Evolutionary conservation across 768 basidiomycete species (phyloP).

Genomic region (Phanerochaete carnosa): DNA sequence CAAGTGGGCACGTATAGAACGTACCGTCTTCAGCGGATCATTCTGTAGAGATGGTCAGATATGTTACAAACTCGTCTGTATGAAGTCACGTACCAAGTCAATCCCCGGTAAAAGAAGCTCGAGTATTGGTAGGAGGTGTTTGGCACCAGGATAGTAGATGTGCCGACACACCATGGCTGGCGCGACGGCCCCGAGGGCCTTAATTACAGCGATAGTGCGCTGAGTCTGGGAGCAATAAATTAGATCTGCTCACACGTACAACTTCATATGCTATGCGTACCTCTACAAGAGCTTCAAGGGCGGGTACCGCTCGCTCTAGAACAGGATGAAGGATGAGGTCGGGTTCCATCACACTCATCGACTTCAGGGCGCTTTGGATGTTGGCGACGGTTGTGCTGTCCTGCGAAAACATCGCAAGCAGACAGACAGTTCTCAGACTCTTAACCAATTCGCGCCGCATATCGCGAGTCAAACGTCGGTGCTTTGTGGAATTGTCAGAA

Average conservation of each 20-base stretch:
- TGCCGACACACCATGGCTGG: conserved; percentile 77
- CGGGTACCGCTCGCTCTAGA: conserved; percentile 80
- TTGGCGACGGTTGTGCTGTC: conserved; percentile 71
- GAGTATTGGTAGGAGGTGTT: conserved; percentile 75
- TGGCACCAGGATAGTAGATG: conserved; percentile 79
- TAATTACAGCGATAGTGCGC: conserved; percentile 81
- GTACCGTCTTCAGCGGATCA: conserved; percentile 75
- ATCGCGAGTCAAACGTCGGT: conserved; percentile 69
- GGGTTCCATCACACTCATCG: conserved; percentile 81
- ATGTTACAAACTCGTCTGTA: neutral
- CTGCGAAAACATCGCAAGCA: conserved; percentile 90
- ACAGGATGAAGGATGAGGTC: conserved; percentile 80
- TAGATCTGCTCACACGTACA: neutral
- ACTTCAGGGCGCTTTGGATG: conserved; percentile 78
- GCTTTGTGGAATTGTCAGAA: conserved; percentile 30
- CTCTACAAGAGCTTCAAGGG: conserved; percentile 86
- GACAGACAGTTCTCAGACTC: conserved; percentile 72
- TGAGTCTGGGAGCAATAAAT: conserved; percentile 54
- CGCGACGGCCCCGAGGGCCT: conserved; percentile 77
- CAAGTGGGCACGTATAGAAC: conserved; percentile 10
- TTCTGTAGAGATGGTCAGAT: conserved; percentile 44
- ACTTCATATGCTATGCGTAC: conserved; percentile 32
- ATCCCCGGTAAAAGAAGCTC: conserved; percentile 83
- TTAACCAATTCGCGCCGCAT: conserved; percentile 88
- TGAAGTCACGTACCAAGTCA: conserved; percentile 57